These are phyloP conservation scores for Cicer bijugum DNA, from an alignment of 306 rosid species.

Conservation along the genomic window DNA sequence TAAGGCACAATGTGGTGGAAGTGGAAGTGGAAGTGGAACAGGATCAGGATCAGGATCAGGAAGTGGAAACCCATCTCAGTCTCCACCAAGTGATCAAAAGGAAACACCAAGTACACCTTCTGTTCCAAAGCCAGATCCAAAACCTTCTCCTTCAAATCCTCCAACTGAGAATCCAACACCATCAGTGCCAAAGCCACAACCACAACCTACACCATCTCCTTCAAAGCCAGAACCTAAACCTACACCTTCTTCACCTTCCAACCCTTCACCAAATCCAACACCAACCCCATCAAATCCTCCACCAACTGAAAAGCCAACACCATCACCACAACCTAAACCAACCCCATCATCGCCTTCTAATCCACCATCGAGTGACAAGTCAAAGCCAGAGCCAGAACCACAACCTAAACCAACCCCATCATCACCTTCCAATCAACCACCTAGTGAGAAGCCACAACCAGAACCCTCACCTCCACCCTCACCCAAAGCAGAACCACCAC, in stretches of 20 bases:
- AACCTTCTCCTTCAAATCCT: not conserved
- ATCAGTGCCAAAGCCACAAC: not conserved
- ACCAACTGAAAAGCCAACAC: not conserved
- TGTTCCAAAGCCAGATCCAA: not conserved
- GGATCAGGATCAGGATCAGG: too few species aligned
- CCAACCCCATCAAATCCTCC: not conserved
- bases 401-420: not conserved
- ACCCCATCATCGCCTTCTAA: not conserved
- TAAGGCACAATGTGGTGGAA: conserved; percentile 59
- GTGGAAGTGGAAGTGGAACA: not conserved
- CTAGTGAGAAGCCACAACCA: conserved; percentile 5
- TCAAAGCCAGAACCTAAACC: not conserved
- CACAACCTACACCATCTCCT: not conserved
- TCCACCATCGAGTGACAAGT: not conserved
- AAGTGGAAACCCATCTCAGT: not conserved
- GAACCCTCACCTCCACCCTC: not conserved
- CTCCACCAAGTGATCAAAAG: not conserved
- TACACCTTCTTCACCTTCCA: not conserved
- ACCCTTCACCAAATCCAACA: conserved; percentile 12
- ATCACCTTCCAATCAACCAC: not conserved
- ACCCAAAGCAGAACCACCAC: conserved; percentile 1
- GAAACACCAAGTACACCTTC: conserved; percentile 1
- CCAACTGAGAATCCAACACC: conserved; percentile 22
- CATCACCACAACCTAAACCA: conserved; percentile 12
- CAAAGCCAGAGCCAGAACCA: not conserved